phyloP scores from a whole-genome alignment of 2,329 filamentous ascomycete species.

The Diaporthe sp. region DNA sequence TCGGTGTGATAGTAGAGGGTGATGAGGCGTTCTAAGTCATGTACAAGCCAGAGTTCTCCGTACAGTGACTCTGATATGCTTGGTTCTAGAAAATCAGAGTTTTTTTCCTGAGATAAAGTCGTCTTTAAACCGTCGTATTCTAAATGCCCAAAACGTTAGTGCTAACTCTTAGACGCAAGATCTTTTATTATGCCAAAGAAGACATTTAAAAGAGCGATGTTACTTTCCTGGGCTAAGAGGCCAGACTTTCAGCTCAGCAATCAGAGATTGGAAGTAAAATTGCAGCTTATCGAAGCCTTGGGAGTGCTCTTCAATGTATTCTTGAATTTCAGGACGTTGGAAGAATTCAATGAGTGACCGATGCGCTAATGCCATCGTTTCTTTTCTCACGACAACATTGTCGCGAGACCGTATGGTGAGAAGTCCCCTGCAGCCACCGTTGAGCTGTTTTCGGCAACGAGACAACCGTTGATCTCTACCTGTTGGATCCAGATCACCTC shows the following conservation, averaged over 20 bases:
- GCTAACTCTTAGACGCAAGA: background rate
- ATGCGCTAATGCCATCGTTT: background rate
- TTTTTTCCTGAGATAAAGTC: background rate
- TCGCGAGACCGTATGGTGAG: background rate
- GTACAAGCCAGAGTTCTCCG: background rate
- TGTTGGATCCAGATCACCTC: accelerated
- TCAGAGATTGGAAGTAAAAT: background rate
- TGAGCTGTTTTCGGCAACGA: conserved; percentile 8
- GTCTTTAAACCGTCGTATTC: background rate
- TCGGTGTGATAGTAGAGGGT: accelerated
- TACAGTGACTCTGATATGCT: background rate
- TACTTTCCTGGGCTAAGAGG: background rate
- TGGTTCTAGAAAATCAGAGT: accelerated
- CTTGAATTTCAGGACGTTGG: background rate
- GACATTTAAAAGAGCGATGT: background rate
- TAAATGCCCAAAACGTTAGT: background rate
- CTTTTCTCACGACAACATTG: background rate
- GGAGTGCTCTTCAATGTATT: background rate
- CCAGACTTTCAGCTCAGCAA: conserved; percentile 15
- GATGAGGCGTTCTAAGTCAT: background rate
- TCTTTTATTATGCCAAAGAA: background rate
- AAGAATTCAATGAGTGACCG: conserved; percentile 28
- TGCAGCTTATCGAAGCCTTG: conserved; percentile 8
- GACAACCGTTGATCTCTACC: background rate
- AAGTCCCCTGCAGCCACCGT: background rate